Base-by-base conservation (phyloP, 768 basidiomycete species). In the Psilocybe sp. region DNA sequence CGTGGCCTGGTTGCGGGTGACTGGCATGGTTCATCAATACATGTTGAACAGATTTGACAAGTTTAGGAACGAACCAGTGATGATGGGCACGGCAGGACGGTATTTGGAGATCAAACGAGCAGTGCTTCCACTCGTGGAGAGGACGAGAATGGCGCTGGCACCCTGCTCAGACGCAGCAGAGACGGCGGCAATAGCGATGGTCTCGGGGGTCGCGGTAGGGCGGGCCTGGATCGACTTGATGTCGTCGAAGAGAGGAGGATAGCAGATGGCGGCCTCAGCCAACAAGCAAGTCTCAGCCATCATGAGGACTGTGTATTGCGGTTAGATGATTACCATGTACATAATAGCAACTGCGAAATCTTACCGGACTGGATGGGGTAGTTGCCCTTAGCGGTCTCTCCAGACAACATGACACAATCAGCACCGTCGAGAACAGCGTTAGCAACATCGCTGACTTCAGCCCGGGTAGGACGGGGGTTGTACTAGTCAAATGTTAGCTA, bases 221-320 rank as follows among this genome's bases (percentile, higher is more conserved):
- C 90, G 85, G 50, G 82, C 77, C 52, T 92, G 89, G 56, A 88
- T 78, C 36, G 77, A 69, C 52, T 84, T 83, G 55, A 98, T 75
- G 60, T 96, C 92, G 63, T 97, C 91, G 65, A 91, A 98, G 45
- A 98, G 74, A 51, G 94, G 90, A 37, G 92, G 91, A 66, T 98
- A 95, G 76, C 91, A 94, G 69, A 96, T 92, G 32, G 96, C 88
- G 41, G 88, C 81, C 73, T 99, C 97, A 50, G 97, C 96, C 56
- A 99, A 87, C 62, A 93, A 79, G 68, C 96, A 98, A 3, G 95
- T 98, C 78, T 99, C 97, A 46, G 96, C 97, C 97, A 99, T 99
- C 96, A 98, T 96, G 60, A 93, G 80, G 57, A 99, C 95, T 92
- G 12, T 47, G 40, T 8, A 34, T n/a, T 12, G 5, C 9, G 38